Conservation (phyloP, 176 grass and related monocot genomes). For the Alopecurus myosuroides region DNA sequence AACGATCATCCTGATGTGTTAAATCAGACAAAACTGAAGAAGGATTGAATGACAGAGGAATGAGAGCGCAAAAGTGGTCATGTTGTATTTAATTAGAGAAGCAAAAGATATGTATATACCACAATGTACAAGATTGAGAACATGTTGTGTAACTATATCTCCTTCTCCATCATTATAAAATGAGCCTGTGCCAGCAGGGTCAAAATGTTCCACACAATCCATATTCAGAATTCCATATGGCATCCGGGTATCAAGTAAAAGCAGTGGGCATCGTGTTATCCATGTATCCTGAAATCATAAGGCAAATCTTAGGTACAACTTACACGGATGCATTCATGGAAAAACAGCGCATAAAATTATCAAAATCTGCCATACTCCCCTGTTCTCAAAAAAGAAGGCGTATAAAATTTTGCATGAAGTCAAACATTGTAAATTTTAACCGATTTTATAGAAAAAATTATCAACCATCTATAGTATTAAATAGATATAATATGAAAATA, state of each 20-base stretch:
- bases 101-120: constrained; percentile 44
- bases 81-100: not conserved
- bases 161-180: constrained; percentile 98
- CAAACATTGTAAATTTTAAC: no score
- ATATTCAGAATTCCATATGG: constrained; percentile 62
- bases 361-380: no score
- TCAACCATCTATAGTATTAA: no score
- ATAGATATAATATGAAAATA: no score
- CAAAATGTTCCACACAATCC: constrained; percentile 80
- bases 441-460: no score
- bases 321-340: not conserved
- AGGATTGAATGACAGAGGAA: not conserved
- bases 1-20: not conserved
- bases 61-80: not conserved
- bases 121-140: constrained; percentile 86
- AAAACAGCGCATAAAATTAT: not conserved
- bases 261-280: constrained; percentile 80
- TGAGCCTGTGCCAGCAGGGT: constrained; percentile 83
- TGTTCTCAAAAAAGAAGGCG: no score
- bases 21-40: constrained; percentile 1
- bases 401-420: no score
- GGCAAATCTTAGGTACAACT: constrained; percentile 22
- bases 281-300: constrained; percentile 58
- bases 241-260: constrained; percentile 91
- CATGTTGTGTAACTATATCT: constrained; percentile 82